Evolutionary conservation across 2,329 filamentous ascomycete genomes (phyloP), one percentile per base, ranked within the genome.

Genomic region (Beauveria sp.): DNA sequence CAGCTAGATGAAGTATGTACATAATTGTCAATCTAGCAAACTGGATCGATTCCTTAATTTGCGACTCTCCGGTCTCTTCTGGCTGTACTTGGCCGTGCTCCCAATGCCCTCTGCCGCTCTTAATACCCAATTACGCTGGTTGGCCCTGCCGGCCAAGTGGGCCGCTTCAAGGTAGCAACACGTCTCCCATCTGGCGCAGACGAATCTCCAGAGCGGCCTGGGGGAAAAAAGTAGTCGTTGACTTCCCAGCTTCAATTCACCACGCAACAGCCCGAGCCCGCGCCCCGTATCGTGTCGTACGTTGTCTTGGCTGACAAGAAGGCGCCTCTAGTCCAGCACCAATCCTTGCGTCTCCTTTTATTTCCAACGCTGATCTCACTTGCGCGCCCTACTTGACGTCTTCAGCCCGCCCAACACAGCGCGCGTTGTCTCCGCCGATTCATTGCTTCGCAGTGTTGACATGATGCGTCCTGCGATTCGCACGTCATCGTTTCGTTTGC

Each of bases 101-200:
- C 46, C 26, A 16, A 24, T 49, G 9, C 31, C 22, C 46, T 51
- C 31, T 34, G 20, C 28, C 40, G 7, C 26, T 31, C n/a, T 20
- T 8, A 18, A 40, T 26, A 16, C 24, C 5, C 26, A 26, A 52
- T 50, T 42, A 52, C 42, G 45, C 45, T 50, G 59, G 59, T 61
- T 55, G 59, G 59, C 34, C 43, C 59, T 60, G 22, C 34, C 43
- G 48, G 22, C 22, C 48, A 48, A 62, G 61, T 62, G 61, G 61
- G 61, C 61, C 61, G 14, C 48, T 53, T 24, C 53, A 40, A 45
- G 24, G 43, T 58, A 58, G 61, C 61, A 62, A 62, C 61, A 62
- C 61, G 61, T 62, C 61, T 52, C 60, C 52, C 34, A 58, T 58
- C 61, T 58, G 61, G 59, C 59, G 59, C 59, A 62, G 54, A 53